These are phyloP conservation scores for Allodekkera sacchari DNA, from an alignment of 805 yeast species.

Conservation along the genomic window DNA sequence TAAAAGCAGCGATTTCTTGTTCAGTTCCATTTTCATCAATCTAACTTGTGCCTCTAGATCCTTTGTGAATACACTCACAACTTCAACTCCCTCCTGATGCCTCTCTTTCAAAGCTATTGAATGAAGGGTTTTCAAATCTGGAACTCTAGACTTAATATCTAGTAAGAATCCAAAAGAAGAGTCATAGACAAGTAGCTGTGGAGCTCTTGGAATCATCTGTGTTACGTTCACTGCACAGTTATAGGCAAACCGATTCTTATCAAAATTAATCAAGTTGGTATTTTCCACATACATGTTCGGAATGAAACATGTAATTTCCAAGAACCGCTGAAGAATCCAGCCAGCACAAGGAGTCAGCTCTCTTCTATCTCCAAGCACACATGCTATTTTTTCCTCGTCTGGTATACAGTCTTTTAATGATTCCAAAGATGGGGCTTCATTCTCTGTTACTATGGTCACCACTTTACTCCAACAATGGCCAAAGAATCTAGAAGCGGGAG, in stretches of 20 bases:
- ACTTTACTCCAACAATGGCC: constrained; percentile 56
- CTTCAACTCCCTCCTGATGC: constrained; percentile 26
- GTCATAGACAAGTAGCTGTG: constrained; percentile 17
- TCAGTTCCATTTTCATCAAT: constrained; percentile 42
- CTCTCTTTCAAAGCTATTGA: constrained; percentile 33
- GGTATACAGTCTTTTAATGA: constrained; percentile 26
- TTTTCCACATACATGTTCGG: constrained; percentile 70
- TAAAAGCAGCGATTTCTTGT: constrained; percentile 17
- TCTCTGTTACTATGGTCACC: constrained; percentile 3
- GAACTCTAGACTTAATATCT: constrained; percentile 32
- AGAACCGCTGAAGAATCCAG: constrained; percentile 75
- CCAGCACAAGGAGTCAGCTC: constrained; percentile 81
- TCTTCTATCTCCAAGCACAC: constrained; percentile 10
- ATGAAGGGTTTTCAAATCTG: constrained; percentile 27
- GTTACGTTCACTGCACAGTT: constrained; percentile 49
- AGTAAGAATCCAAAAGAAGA: constrained; percentile 47
- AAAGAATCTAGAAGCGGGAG: constrained; percentile 73
- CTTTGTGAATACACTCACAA: constrained; percentile 30
- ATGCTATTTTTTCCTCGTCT: constrained; percentile 9
- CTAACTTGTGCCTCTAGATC: constrained; percentile 42
- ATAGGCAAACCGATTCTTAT: constrained; percentile 66
- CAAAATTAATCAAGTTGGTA: constrained; percentile 68
- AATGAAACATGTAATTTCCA: constrained; percentile 67
- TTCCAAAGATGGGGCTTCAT: constrained; percentile 9
- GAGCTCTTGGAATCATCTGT: constrained; percentile 32